Evolutionary conservation across 306 rosid genomes (phyloP), one percentile per base, ranked within the genome.

Genomic region (Rosa persica): DNA sequence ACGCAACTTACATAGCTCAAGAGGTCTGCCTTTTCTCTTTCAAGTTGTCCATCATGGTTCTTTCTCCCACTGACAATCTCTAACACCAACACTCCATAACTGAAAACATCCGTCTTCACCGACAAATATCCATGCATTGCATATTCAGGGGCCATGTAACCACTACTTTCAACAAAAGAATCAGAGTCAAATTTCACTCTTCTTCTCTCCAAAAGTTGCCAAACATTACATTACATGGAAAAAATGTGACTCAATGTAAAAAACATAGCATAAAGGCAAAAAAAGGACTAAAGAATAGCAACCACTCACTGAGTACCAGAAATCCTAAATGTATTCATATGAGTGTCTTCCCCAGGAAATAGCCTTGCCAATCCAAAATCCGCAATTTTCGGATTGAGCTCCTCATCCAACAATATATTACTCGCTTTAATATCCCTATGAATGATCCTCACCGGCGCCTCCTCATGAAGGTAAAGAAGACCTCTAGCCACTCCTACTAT

Each of bases 61-160:
- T 89, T 90, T 81, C 98, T 89, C 55, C 98, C 98, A 30, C 98
- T 88, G 64, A 93, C 85, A 72, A 91, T 87, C 90, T 93, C 98
- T 72, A 94, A 70, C 52, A 94, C 88, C 86, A 94, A 71, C 44
- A 94, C 77, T 69, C 98, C 98, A 74, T 80, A 92, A 74, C 98
- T 94, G 85, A 94, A 94, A 80, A 93, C 96, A 78, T 93, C 97
- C 0, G 96, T 89, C 87, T 93, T 93, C 79, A 93, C 96, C 0
- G 97, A 93, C 36, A 93, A 80, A 73, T 90, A 93, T 72, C 98
- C 98, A 16, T 86, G 98, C 85, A 89, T 62, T 70, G 97, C 96
- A 60, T 93, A 93, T 84, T 93, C 98, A 48, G 98, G 98, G 2
- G 97, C 92, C 97, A 94, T 94, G 79, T 94, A 94, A 77, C 98